Evolutionary conservation across 768 basidiomycete genomes (phyloP), one percentile per base, ranked within the genome.

Genomic region (Pisolithus tinctorius): DNA sequence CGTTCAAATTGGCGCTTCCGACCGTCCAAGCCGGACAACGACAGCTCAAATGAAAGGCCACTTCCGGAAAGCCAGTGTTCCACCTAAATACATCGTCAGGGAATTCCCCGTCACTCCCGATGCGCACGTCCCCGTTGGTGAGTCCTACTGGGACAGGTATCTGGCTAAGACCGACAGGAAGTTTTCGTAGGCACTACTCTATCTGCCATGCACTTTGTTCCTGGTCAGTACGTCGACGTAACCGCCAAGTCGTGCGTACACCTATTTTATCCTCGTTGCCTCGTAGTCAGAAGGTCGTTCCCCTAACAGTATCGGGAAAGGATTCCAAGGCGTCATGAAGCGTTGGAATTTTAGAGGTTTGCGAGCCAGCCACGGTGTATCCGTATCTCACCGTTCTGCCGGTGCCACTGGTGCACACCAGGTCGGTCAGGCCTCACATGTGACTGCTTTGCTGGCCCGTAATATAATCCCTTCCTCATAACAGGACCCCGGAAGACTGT

Each of bases 261-360:
- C 45, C 50, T 25, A n/a, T n/a, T 49, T 31, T 10, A 41, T 45
- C 47, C 53, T 30, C 16, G 25, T 29, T 34, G 16, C 20, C 34
- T 23, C 11, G 26, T 6, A 23, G 47, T 45, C 16, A 40, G 58
- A 63, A 13, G 61, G 29, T 10, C 25, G 25, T 23, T n/a, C 43
- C 41, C 55, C 20, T 43, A 9, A 48, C 51, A 99, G 94, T 4
- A 88, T 95, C 52, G 96, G 96, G 23, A 98, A 98, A 70, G 96
- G 96, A 7, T 97, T 94, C 69, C 88, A 92, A 56, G 96, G 96
- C 61, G 83, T 79, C 27, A 99, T 99, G 96, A 99, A 98, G 67
- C 78, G 91, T 44, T 93, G 92, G 84, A 85, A 86, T 31, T 98
- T 95, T 72, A 80, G 84, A 60, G 96, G 96, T 69, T 71, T 93